Conservation (phyloP, 257 asterid species). For the Ilex asprella region DNA sequence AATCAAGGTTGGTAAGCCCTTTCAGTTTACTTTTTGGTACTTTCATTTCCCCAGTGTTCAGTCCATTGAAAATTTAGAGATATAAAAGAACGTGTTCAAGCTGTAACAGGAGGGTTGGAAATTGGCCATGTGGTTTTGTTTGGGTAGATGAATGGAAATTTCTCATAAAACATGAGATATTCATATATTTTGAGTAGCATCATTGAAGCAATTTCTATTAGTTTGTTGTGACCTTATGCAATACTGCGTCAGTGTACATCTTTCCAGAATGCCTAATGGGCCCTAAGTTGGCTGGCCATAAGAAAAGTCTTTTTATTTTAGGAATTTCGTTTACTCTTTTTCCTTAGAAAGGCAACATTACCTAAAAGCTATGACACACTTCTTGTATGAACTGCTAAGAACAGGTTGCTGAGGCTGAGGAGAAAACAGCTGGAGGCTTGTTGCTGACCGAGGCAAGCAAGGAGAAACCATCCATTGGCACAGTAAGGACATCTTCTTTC, state of each 20-base stretch:
- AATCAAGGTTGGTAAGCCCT: conserved; percentile 47
- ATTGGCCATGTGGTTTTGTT: background rate
- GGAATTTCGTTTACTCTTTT: background rate
- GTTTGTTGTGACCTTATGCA: background rate
- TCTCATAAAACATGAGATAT: background rate
- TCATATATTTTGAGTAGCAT: background rate
- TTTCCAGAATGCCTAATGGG: background rate
- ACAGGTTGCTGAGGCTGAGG: conserved; percentile 83
- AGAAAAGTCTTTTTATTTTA: too few species aligned
- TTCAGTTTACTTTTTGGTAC: background rate
- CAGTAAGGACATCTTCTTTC: conserved; percentile 31
- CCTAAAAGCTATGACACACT: background rate
- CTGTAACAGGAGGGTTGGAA: background rate
- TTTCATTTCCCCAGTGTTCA: background rate
- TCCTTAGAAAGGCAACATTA: background rate
- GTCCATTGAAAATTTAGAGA: background rate
- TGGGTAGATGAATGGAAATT: background rate
- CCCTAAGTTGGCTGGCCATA: too few species aligned
- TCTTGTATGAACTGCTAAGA: background rate
- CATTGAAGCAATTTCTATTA: background rate
- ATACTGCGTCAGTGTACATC: background rate
- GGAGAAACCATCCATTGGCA: conserved; percentile 94
- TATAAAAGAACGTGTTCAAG: background rate
- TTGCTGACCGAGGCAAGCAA: conserved; percentile 68
- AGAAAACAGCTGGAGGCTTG: conserved; percentile 87